Base-by-base conservation (phyloP, 352 stramenopile species). In the Phytophthora pisi region DNA sequence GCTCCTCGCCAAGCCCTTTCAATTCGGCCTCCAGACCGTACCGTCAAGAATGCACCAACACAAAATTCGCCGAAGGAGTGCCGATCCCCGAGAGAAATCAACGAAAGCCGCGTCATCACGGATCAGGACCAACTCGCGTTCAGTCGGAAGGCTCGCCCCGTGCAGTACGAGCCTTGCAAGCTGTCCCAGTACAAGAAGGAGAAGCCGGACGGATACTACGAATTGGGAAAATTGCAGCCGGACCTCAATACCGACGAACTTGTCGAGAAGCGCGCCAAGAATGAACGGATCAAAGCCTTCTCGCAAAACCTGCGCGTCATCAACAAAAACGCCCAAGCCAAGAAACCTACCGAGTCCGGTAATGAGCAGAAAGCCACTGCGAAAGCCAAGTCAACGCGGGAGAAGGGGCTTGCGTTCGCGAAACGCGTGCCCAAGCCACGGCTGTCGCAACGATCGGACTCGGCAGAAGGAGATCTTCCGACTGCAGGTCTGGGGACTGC, bases 181-280 rank as follows among this genome's bases (percentile, higher is more conserved):
- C 60, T 97, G 2, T 76, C 88, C 4, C 84, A 96, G 64, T 97
- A 97, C 78, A 89, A 90, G 57, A 92, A 96, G 61, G 86, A 91
- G 52, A 96, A 96, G 43, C 82, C 85, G 0, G 73, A 63, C 15
- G 86, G 86, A 47, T 97, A 97, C 78, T 91, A 94, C 51, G 90
- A 97, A 50, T 69, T 97, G 11, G 89, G 88, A n/a, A 96, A 96
- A 70, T 75, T 97, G 31, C 87, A 95, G 59, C 89, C 90, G 1
- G 89, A 97, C 55, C 66, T 97, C 18, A 95, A 96, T 51, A 79
- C 82, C 2, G 81, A 92, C 0, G 84, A 93, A 2, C 67, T 96
- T 1, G 79, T 95, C 4, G 80, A 89, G 51, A 96, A 95, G 72
- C 82, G 89, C 8, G 82, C 84, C 20, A 93, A 94, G 50, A 68